Base-by-base conservation (phyloP, 495 filamentous ascomycete species). In the Filosporella fistucella region DNA sequence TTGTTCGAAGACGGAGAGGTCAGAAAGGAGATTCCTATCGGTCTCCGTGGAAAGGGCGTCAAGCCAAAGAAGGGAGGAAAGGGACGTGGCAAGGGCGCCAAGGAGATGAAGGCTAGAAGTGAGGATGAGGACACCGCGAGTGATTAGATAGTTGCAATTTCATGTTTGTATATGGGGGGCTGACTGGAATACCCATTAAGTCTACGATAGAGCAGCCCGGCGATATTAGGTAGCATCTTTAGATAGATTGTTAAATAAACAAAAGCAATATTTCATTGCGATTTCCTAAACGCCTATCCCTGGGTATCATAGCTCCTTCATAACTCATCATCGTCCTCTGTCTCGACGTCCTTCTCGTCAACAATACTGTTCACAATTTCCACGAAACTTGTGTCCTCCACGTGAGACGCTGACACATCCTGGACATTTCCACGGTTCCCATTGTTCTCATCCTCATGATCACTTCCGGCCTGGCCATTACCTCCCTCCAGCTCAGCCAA, bases 1-100 rank as follows among this genome's bases (percentile, higher is more conserved):
- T 62, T 88, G 41, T 88, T 78, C 82, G 75, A 78, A 56, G 66
- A 76, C 26, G 85, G 85, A 0, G 63, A 74, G 60, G 69, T 69
- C 12, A 58, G 60, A 28, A 72, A 72, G 54, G 69, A 72, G 36
- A 56, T 72, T 4, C 69, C 69, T 0, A 61, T 66, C n/a, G 64
- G 52, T 21, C 42, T 71, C 14, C 57, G 69, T 6, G 65, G 69
- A 1, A 68, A 69, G 57, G 69, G 67, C 3, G 56, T 56, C n/a
- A 64, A 64, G 59, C 52, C 62, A 4, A 65, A 61, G 58, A 71
- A 67, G 59, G 64, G 63, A 29, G 61, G 63, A 45, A 62, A 51
- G 40, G 54, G 52, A 21, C 55, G 36, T 26, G 66, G 48, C 59
- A 60, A 29, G 32, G 65, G 45, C 54, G 60, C 45, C 52, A 59